Percentiles rank a stretch among this genome's conserved stretches.
These are phyloP conservation scores for Inga leiocalycina DNA, from an alignment of 306 rosid genomes.

Conservation along the genomic window DNA sequence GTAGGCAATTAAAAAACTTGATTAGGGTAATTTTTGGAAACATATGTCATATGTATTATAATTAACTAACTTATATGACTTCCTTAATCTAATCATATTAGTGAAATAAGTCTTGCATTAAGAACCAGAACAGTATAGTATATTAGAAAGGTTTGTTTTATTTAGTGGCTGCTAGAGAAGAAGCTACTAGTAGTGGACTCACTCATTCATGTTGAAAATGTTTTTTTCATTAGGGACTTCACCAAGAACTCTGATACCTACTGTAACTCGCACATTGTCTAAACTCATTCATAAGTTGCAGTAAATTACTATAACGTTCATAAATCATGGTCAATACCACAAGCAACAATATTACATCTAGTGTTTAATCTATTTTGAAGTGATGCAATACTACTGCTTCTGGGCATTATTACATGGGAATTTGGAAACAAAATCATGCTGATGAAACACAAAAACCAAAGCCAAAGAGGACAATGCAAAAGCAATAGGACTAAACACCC, in stretches of 20 bases:
- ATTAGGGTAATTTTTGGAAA: too few relatives aligned
- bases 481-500: constrained; percentile 75
- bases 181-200: not conserved
- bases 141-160: too few relatives aligned
- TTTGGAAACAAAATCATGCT: constrained; percentile 60
- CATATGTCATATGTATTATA: too few relatives aligned
- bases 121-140: too few relatives aligned
- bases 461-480: constrained; percentile 57
- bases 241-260: too few relatives aligned
- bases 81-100: too few relatives aligned
- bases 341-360: not conserved
- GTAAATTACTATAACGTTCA: not conserved
- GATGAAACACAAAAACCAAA: constrained; percentile 55
- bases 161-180: not conserved
- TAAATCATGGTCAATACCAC: not conserved
- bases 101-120: too few relatives aligned
- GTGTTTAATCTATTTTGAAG: constrained; percentile 7
- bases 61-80: too few relatives aligned
- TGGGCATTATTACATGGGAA: constrained; percentile 19
- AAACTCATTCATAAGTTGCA: too few relatives aligned
- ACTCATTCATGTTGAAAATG: not conserved
- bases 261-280: too few relatives aligned
- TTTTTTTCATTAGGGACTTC: too few relatives aligned
- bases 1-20: too few relatives aligned
- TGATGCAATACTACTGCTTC: constrained; percentile 5